Conservation (phyloP, 2,329 filamentous ascomycete genomes). For the Meredithiella fracta region DNA sequence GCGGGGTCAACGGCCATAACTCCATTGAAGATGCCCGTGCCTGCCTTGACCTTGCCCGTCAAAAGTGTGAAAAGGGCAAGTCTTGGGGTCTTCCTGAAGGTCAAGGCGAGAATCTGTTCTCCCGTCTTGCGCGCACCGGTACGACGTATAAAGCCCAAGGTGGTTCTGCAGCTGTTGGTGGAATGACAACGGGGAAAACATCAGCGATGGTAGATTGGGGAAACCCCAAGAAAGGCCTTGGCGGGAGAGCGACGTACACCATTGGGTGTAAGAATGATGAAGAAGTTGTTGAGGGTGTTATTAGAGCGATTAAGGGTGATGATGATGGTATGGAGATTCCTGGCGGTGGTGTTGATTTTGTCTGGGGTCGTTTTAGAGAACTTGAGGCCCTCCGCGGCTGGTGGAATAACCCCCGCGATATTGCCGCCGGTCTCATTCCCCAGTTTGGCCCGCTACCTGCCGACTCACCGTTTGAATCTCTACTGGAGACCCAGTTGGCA, state of each 20-base stretch:
- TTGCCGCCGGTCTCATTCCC: conserved; percentile 18
- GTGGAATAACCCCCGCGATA: conserved; percentile 43
- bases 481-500: conserved; percentile 31
- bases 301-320: conserved; percentile 44
- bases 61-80: conserved; percentile 88
- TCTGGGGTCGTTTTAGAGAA: conserved; percentile 49
- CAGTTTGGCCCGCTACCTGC: conserved; percentile 14
- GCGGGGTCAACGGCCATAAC: conserved; percentile 61
- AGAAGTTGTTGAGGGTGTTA: conserved; percentile 36
- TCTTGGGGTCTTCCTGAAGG: conserved; percentile 68
- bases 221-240: conserved; percentile 46
- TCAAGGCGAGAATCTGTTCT: conserved; percentile 77
- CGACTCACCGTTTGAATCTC: conserved; percentile 15
- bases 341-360: conserved; percentile 47
- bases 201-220: conserved; percentile 83
- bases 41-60: conserved; percentile 81
- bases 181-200: conserved; percentile 39
- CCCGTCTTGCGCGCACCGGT: conserved; percentile 51
- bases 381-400: conserved; percentile 49
- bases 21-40: conserved; percentile 84
- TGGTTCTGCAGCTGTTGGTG: conserved; percentile 38
- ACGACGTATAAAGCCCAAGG: conserved; percentile 46
- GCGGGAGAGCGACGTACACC: conserved; percentile 37
- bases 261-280: conserved; percentile 44
- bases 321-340: conserved; percentile 39